phyloP scores from a whole-genome alignment of 2,329 filamentous ascomycete species.

The Aspergillus terreus region DNA sequence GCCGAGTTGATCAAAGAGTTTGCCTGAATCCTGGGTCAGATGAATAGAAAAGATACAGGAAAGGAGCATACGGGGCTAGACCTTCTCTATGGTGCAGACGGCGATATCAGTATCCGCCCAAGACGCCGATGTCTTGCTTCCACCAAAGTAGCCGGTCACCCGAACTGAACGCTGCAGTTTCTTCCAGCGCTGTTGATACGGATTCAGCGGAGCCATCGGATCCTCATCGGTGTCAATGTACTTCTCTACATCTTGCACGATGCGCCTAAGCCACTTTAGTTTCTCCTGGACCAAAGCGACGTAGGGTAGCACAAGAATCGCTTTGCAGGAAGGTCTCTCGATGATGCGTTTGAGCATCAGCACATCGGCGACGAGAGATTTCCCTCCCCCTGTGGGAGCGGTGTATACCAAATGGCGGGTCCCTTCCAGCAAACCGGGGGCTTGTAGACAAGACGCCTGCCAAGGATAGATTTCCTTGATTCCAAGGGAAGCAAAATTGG shows the following conservation, averaged over 20 bases:
- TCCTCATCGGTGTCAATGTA: constrained; percentile 30
- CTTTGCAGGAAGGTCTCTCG: constrained; percentile 61
- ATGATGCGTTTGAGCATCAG: constrained; percentile 69
- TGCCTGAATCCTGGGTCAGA: constrained; percentile 47
- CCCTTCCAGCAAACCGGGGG: constrained; percentile 62
- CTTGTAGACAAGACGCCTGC: constrained; percentile 71
- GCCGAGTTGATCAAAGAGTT: constrained; percentile 70
- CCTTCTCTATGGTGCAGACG: constrained; percentile 76
- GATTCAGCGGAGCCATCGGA: constrained; percentile 29
- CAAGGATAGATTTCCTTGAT: constrained; percentile 73
- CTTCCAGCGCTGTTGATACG: constrained; percentile 51
- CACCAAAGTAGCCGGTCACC: constrained; percentile 71
- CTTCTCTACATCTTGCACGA: constrained; percentile 59
- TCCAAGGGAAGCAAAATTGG: constrained; percentile 64
- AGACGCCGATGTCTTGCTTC: constrained; percentile 61
- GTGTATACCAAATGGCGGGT: constrained; percentile 72
- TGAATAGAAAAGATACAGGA: background rate
- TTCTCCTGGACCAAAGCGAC: constrained; percentile 79
- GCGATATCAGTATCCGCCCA: constrained; percentile 76
- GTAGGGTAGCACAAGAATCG: constrained; percentile 70
- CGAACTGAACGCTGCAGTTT: constrained; percentile 58
- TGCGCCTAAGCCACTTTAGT: constrained; percentile 65
- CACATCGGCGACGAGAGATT: constrained; percentile 69
- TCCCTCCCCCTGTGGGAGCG: constrained; percentile 73
- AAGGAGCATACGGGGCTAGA: constrained; percentile 20